Conservation (phyloP, 495 filamentous ascomycete genomes). For the Talaromyces thailandensis region DNA sequence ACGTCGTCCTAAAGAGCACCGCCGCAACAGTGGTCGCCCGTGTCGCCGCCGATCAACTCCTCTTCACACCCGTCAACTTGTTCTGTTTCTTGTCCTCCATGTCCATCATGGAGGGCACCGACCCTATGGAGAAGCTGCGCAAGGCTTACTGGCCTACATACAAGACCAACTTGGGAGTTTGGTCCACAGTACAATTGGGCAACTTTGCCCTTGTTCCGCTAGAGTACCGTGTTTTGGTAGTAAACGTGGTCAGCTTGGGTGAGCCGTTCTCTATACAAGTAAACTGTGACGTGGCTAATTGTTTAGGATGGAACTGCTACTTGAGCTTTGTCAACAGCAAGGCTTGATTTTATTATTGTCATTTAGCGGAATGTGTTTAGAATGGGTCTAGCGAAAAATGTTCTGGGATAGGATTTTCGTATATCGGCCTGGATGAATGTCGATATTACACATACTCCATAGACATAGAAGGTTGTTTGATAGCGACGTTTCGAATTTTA, state of each 20-base stretch:
- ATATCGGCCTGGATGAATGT: background rate
- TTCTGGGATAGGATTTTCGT: background rate
- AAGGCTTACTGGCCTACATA: constrained; percentile 60
- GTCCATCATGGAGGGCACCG: constrained; percentile 76
- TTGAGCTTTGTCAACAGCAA: constrained; percentile 74
- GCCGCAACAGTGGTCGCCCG: constrained; percentile 70
- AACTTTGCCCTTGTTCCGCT: constrained; percentile 91
- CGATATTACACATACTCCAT: background rate
- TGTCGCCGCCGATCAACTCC: constrained; percentile 72
- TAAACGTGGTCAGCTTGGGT: constrained; percentile 77
- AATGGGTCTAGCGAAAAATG: background rate
- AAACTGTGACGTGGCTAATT: constrained; percentile 23
- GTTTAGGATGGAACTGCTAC: constrained; percentile 90
- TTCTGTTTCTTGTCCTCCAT: constrained; percentile 76
- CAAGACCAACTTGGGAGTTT: constrained; percentile 81
- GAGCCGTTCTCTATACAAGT: constrained; percentile 52
- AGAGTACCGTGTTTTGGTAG: constrained; percentile 76
- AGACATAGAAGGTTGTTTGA: background rate
- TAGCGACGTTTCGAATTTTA: background rate
- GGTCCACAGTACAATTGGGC: constrained; percentile 82
- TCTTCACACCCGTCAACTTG: constrained; percentile 79
- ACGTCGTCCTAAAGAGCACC: constrained; percentile 53
- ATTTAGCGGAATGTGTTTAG: background rate
- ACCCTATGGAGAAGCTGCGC: constrained; percentile 60
- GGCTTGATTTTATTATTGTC: constrained; percentile 15